Evolutionary conservation across 2,329 filamentous ascomycete genomes (phyloP), one percentile per base, ranked within the genome.

Genomic region (Elsinoe ampelina): DNA sequence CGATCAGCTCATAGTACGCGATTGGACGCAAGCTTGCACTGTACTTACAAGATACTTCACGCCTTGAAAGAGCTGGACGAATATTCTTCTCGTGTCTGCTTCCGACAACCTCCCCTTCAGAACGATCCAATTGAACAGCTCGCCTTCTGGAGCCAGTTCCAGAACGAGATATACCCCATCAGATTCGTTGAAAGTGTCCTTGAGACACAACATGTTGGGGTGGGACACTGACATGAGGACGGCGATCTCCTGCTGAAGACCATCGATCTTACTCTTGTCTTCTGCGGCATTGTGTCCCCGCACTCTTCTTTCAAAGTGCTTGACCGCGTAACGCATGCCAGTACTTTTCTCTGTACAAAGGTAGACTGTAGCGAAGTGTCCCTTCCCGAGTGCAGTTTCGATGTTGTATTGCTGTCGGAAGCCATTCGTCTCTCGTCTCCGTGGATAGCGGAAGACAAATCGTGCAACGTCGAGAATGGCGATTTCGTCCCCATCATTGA

Each of bases 201-300:
- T 96, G 57, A 98, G 76, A 68, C 91, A 96, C 12, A 98, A 77
- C 55, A 98, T 80, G 63, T 95, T 93, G 3, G 90, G 88, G 70
- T 98, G 93, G 68, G 87, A 95, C 60, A 98, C 89, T n/a, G 90
- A 84, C 90, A 95, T 97, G 59, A 98, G 75, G 13, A 98, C 89
- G 19, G 89, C 92, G 68, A 98, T 95, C 70, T 98, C 95, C 70
- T 97, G 91, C 68, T 96, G 89, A 45, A 97, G 73, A 2, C 89
- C 86, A 59, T 95, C 89, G 5, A 85, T 84, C 70, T 91, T 92
- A 15, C 88, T 86, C 61, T 82, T 83, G 62, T 96, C 90, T 22
- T 61, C 59, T 4, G 59, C 58, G 1, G 55, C 51, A 12, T 58
- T 57, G 12, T 48, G 58, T 39, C 91, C 89, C 58, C 85, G 80